Conservation (phyloP, 1,139 yeast species). For the Saccharomycopsis crataegensis region DNA sequence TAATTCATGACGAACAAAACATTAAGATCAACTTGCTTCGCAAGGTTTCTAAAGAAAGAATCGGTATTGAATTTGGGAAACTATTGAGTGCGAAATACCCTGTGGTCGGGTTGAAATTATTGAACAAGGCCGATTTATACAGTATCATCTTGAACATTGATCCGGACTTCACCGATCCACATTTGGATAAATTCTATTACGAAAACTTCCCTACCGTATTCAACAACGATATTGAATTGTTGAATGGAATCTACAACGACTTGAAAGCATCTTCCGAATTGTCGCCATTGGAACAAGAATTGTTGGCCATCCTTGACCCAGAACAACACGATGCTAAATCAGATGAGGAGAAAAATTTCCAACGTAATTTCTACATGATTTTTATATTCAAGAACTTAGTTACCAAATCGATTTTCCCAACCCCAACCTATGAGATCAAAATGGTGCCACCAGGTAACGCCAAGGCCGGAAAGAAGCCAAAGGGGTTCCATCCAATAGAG, state of each 20-base stretch:
- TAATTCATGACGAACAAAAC: slow-evolving; percentile 41
- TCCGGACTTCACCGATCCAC: not conserved
- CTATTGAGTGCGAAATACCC: slow-evolving; percentile 61
- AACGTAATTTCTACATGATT: slow-evolving; percentile 11
- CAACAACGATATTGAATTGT: slow-evolving; percentile 2
- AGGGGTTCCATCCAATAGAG: slow-evolving; percentile 30
- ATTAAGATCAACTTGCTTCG: slow-evolving; percentile 33
- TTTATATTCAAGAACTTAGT: slow-evolving; percentile 15
- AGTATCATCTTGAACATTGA: slow-evolving; percentile 43
- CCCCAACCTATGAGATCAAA: not conserved
- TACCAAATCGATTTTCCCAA: not conserved
- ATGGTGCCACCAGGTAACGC: not conserved
- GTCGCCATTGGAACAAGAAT: not conserved
- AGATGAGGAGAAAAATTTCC: slow-evolving; percentile 9
- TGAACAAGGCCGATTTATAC: slow-evolving; percentile 48
- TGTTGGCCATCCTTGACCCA: slow-evolving; percentile 1
- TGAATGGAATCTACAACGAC: slow-evolving; percentile 7
- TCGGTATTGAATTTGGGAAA: slow-evolving; percentile 80
- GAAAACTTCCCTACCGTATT: slow-evolving; percentile 8
- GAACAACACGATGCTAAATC: not conserved
- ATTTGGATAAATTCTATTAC: not conserved
- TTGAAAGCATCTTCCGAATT: not conserved
- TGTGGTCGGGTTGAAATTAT: slow-evolving; percentile 51
- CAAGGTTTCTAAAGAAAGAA: slow-evolving; percentile 85
- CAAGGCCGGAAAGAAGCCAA: slow-evolving; percentile 12